A percentile compares a stretch with the other conserved stretches of the same genome.
These are phyloP conservation scores for Aspergillus sp. DNA, from an alignment of 2,329 filamentous ascomycete genomes.

Conservation along the genomic window DNA sequence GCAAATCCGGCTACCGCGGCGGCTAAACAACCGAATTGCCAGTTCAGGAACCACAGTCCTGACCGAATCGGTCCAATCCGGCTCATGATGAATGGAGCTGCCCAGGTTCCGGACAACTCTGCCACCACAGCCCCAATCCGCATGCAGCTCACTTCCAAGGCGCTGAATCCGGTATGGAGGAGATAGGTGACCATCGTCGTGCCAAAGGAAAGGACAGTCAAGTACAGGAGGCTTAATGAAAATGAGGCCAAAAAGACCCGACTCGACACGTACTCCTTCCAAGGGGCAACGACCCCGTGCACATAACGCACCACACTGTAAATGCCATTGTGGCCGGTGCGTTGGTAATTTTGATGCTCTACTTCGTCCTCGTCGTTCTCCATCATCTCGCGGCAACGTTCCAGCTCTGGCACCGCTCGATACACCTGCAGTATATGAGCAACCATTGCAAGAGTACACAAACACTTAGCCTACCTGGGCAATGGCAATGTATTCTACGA, in stretches of 20 bases:
- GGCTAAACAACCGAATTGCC: conserved; percentile 61
- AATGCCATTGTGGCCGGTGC: conserved; percentile 30
- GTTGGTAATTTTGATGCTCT: conserved; percentile 13
- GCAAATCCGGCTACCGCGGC: conserved; percentile 48
- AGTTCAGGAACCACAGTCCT: conserved; percentile 69
- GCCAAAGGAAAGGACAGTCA: conserved; percentile 56
- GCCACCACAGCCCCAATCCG: conserved; percentile 49
- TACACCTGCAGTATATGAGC: conserved; percentile 15
- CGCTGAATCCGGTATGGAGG: conserved; percentile 49
- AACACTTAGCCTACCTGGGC: conserved; percentile 24
- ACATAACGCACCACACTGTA: conserved; percentile 2
- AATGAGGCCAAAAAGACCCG: conserved; percentile 47
- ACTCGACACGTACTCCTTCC: conserved; percentile 27
- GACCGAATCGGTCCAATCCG: conserved; percentile 60
- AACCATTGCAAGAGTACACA: neutral
- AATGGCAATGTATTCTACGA: conserved; percentile 42
- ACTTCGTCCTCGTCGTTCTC: neutral
- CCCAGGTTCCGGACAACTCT: conserved; percentile 55
- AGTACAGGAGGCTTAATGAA: conserved; percentile 51
- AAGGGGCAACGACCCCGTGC: conserved; percentile 15
- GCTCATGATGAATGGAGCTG: conserved; percentile 51
- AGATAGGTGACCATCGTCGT: conserved; percentile 58
- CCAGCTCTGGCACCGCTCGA: conserved; percentile 19
- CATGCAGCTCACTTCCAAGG: conserved; percentile 48
- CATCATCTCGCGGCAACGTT: conserved; percentile 1